Base-by-base conservation (phyloP, 192 early-diverging fungal genomes). In the Lunasporangiospora selenospora region DNA sequence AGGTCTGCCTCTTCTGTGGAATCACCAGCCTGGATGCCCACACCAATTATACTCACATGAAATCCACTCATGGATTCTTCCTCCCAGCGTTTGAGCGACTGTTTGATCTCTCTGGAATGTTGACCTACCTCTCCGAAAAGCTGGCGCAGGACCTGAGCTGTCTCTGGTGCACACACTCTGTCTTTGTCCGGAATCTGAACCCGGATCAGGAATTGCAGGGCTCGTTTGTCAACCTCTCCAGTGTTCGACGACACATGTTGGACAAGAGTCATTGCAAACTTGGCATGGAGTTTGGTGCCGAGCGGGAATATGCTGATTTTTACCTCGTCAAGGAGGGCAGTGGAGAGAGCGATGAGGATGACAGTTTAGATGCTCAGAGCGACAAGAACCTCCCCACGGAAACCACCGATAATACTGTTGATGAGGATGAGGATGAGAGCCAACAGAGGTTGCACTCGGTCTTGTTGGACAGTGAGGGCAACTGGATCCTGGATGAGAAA, bases 1-100 rank as follows among this genome's bases (percentile, higher is more conserved):
- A 53, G 0, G 95, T 97, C 67, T 99, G 98, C 80, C 78, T 99
- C 37, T 99, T 99, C 79, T 99, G 98, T 75, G 62, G 82, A 18
- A 81, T 89, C 56, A 65, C 65, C 40, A 75, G 85, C 0, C 61
- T 65, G 9, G 69, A 81, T 32, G 90, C 89, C 34, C 81, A 87
- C 21, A 51, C 10, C 37, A 76, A 76, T 33, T 65, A 66, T 31
- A 58, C 48, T 12, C 73, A 76, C 21, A 76, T 76, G 73, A 45
- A 51, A 13, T 29, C 58, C 19, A 30, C 36, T 9, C 73, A 76
- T 23, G 59, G 73, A 19, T 76, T 76, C 51, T 76, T 76, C 47
- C 32, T 76, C 12, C 73, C 62, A 18, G 56, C 62, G 1, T 42
- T 30, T 15, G 73, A 76, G 32, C 65, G 65, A 3, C 30, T 76